A percentile compares a stretch with the other conserved stretches of the same genome.
Evolutionary conservation across 1,284 basidiomycete genomes (phyloP).

Genomic region (Ganoderma meredithae): DNA sequence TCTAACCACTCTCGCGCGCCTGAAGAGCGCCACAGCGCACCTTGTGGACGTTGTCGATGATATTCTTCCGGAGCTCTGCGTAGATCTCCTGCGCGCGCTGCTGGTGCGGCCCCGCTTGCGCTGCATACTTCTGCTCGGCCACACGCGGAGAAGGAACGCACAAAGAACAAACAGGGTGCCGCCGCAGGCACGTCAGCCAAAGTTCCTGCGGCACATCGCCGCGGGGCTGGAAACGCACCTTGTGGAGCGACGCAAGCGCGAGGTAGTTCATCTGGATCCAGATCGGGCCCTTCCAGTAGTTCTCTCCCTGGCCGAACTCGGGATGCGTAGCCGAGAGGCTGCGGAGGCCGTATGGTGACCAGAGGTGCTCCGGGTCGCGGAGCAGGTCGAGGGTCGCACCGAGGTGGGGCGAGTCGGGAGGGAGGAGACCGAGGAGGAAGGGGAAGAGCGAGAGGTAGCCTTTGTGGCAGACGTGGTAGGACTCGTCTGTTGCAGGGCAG

Average conservation of each 20-base stretch:
- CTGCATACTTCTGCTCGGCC: slow-evolving; percentile 72
- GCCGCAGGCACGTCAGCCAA: not conserved
- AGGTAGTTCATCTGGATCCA: slow-evolving; percentile 98
- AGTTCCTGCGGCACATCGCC: not conserved
- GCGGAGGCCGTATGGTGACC: slow-evolving; percentile 90
- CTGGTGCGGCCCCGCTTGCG: slow-evolving; percentile 83
- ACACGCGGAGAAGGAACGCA: not conserved
- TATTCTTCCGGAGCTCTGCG: slow-evolving; percentile 77
- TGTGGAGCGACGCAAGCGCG: slow-evolving; percentile 78
- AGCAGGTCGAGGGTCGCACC: slow-evolving; percentile 83
- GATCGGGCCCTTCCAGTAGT: slow-evolving; percentile 96
- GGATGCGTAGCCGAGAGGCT: slow-evolving; percentile 86
- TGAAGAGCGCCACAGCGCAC: slow-evolving; percentile 47
- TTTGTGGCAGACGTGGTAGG: slow-evolving; percentile 87
- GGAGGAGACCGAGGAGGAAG: slow-evolving; percentile 83
- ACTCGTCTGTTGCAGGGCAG: slow-evolving; percentile 71
- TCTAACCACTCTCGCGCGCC: not conserved
- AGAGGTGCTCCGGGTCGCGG: slow-evolving; percentile 82
- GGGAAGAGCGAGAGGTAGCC: slow-evolving; percentile 96
- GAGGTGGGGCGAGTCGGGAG: slow-evolving; percentile 79
- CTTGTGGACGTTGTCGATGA: slow-evolving; percentile 88
- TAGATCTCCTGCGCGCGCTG: slow-evolving; percentile 81
- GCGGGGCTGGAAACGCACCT: slow-evolving; percentile 44
- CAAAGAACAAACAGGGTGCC: not conserved
- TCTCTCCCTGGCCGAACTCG: slow-evolving; percentile 90